A percentile compares a stretch with the other conserved stretches of the same genome.
These are phyloP conservation scores for Selaginella moellendorffii DNA, from an alignment of 75 land plant species.

Conservation along the genomic window DNA sequence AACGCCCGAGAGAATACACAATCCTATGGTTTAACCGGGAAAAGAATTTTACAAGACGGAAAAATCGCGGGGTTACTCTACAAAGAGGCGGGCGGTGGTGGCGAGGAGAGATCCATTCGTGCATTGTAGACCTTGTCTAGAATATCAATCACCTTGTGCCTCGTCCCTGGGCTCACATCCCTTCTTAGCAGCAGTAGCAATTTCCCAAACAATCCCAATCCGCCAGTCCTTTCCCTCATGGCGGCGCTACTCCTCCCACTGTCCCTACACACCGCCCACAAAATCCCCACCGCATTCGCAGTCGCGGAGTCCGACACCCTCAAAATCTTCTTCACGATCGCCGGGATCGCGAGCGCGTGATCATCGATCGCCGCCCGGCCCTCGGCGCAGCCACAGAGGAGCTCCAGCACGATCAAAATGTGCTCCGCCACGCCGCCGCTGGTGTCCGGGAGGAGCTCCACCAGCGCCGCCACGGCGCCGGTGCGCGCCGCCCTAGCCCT, in stretches of 20 bases:
- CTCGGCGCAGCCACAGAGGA: neutral
- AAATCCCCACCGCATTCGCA: neutral
- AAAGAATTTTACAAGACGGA: no score
- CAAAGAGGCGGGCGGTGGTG: no score
- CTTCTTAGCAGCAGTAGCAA: neutral
- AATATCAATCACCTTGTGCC: neutral
- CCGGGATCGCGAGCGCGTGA: conserved; percentile 2
- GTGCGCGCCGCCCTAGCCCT: conserved; percentile 1
- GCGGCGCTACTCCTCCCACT: no score
- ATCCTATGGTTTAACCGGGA: no score
- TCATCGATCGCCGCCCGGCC: neutral
- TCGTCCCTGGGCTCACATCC: neutral
- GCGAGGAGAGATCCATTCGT: neutral
- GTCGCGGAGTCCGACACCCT: conserved; percentile 3
- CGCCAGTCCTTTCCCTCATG: neutral
- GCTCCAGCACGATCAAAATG: conserved; percentile 1
- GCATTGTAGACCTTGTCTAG: neutral
- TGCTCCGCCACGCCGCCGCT: conserved; percentile 6
- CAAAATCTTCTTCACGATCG: conserved; percentile 6
- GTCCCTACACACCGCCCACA: conserved; percentile 4
- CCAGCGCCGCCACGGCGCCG: neutral
- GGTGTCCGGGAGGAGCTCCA: conserved; percentile 8
- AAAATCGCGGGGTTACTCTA: no score
- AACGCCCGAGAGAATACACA: no score
- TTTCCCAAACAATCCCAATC: neutral